phyloP scores from a whole-genome alignment of 177 flowering plant genomes.

The Vitis hybrid region DNA sequence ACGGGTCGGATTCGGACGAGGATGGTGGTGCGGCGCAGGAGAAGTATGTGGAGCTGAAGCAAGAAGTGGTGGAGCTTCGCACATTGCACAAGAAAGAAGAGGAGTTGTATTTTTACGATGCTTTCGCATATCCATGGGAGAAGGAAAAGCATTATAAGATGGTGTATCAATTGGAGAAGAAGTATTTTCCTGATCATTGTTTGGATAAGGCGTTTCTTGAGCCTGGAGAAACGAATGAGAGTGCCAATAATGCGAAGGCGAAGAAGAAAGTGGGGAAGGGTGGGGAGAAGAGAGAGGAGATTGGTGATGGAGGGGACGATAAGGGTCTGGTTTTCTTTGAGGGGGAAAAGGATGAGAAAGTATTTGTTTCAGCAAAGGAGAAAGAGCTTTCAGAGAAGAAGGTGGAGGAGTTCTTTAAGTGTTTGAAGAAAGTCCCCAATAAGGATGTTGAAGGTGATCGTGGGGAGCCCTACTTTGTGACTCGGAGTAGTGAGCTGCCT shows the following conservation, averaged over 20 bases:
- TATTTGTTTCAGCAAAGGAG: slow-evolving; percentile 17
- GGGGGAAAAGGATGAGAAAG: slow-evolving; percentile 32
- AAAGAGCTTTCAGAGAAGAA: slow-evolving; percentile 65
- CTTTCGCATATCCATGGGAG: slow-evolving; percentile 94
- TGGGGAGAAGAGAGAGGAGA: slow-evolving; percentile 18
- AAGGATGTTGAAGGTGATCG: slow-evolving; percentile 34
- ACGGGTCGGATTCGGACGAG: slow-evolving; percentile 77
- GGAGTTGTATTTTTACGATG: slow-evolving; percentile 79
- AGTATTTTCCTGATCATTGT: slow-evolving; percentile 88
- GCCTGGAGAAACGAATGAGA: slow-evolving; percentile 40
- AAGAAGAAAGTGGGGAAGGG: slow-evolving; percentile 24
- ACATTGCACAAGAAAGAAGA: slow-evolving; percentile 79
- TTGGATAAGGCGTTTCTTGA: slow-evolving; percentile 88
- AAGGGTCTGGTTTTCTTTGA: slow-evolving; percentile 78
- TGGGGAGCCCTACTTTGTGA: slow-evolving; percentile 68
- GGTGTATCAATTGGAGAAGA: slow-evolving; percentile 98
- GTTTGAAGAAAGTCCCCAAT: slow-evolving; percentile 83
- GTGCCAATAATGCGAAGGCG: slow-evolving; percentile 9
- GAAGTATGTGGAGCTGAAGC: slow-evolving; percentile 70
- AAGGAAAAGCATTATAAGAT: slow-evolving; percentile 93
- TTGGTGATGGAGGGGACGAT: slow-evolving; percentile 21
- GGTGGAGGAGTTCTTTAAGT: slow-evolving; percentile 89
- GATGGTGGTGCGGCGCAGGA: slow-evolving; percentile 29
- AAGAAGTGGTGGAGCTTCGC: slow-evolving; percentile 70
- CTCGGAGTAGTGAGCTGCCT: slow-evolving; percentile 71